phyloP scores from a whole-genome alignment of 352 stramenopile genomes.

The Aphanomyces astaci region DNA sequence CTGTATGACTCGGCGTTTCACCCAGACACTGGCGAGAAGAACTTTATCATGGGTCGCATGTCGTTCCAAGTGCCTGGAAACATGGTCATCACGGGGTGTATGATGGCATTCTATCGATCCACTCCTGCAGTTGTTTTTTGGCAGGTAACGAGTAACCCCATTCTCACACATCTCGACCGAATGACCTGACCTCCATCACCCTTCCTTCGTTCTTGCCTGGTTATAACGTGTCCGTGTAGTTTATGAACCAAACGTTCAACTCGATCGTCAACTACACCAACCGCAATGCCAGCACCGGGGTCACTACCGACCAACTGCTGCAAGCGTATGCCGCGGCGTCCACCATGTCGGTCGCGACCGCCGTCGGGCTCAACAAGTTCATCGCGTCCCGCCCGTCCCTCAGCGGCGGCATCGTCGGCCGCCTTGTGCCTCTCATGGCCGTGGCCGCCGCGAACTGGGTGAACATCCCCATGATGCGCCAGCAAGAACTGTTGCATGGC shows the following conservation, averaged over 20 bases:
- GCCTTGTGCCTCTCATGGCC: constrained; percentile 73
- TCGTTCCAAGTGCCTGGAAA: constrained; percentile 82
- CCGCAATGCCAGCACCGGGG: constrained; percentile 82
- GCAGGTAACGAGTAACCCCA: no score
- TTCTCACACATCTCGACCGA: no score
- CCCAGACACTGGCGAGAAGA: constrained; percentile 84
- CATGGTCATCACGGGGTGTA: constrained; percentile 83
- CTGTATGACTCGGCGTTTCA: constrained; percentile 84
- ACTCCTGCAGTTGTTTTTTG: constrained; percentile 79
- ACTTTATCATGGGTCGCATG: constrained; percentile 82
- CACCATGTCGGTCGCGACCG: constrained; percentile 72
- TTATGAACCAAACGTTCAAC: constrained; percentile 90
- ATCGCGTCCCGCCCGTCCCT: constrained; percentile 51
- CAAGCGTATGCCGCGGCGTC: constrained; percentile 75
- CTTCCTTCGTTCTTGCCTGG: background rate
- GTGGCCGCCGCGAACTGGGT: constrained; percentile 82
- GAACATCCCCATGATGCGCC: constrained; percentile 87
- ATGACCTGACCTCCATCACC: no score
- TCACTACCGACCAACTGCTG: constrained; percentile 64
- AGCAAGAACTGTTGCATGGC: constrained; percentile 74
- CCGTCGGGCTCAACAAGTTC: constrained; percentile 67
- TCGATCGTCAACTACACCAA: constrained; percentile 91
- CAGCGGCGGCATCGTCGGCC: constrained; percentile 49
- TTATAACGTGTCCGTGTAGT: constrained; percentile 29
- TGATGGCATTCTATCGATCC: constrained; percentile 82